phyloP scores from a whole-genome alignment of 2,329 filamentous ascomycete species.

The Escovopsis weberi region DNA sequence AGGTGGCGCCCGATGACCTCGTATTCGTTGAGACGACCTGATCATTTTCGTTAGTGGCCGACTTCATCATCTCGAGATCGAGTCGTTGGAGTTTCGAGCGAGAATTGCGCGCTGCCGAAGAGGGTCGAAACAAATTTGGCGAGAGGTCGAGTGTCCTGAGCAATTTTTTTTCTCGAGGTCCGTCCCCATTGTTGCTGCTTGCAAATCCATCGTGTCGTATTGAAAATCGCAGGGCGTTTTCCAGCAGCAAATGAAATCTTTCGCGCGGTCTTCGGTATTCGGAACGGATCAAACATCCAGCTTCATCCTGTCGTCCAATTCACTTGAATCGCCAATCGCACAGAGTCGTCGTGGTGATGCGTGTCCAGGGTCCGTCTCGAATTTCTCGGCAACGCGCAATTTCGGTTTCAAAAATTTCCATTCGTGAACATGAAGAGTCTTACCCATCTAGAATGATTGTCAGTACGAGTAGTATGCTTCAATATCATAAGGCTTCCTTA shows the following conservation, averaged over 20 bases:
- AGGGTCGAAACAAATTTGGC: too few species aligned
- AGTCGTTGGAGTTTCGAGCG: neutral
- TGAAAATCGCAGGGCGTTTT: neutral
- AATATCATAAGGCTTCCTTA: conserved; percentile 26
- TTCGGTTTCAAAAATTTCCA: conserved; percentile 2
- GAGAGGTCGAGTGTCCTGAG: neutral
- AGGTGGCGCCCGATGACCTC: conserved; percentile 99
- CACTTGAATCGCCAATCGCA: neutral
- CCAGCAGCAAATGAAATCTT: neutral
- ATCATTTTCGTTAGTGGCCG: conserved; percentile 17
- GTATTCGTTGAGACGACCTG: conserved; percentile 99
- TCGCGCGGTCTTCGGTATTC: too few species aligned
- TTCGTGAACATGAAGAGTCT: conserved; percentile 19
- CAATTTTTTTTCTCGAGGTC: neutral
- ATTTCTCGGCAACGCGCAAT: conserved; percentile 6
- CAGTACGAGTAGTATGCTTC: conserved; percentile 22
- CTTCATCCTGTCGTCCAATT: neutral
- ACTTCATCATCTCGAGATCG: neutral
- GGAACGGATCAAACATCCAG: too few species aligned
- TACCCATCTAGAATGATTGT: conserved; percentile 43
- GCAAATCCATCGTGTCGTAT: neutral
- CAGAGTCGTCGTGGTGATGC: neutral
- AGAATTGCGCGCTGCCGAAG: conserved; percentile 2
- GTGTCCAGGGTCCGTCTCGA: neutral
- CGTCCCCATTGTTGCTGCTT: neutral